Evolutionary conservation across 2,329 filamentous ascomycete species (phyloP).

Genomic region (Aureobasidium namibiae): DNA sequence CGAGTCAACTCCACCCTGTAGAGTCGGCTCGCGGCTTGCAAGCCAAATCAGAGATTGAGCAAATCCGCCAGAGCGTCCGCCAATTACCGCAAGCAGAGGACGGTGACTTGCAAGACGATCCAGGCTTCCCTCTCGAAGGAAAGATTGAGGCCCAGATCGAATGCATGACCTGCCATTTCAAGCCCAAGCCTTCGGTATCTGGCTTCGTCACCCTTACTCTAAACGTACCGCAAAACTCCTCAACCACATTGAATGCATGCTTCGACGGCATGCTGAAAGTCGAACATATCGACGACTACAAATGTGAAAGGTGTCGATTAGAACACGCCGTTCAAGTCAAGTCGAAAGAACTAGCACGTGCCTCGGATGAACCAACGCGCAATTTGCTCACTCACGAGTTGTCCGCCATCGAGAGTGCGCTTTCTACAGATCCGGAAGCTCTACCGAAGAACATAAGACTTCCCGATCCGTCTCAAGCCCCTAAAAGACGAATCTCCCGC

Average conservation of each 20-base stretch:
- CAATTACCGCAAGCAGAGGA: slow-evolving; percentile 17
- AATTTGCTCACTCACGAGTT: slow-evolving; percentile 51
- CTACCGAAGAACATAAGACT: slow-evolving; percentile 63
- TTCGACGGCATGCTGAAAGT: slow-evolving; percentile 93
- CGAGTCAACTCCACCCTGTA: neutral
- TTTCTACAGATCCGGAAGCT: slow-evolving; percentile 74
- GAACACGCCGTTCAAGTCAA: slow-evolving; percentile 61
- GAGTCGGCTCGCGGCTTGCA: slow-evolving; percentile 3
- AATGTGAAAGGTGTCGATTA: slow-evolving; percentile 87
- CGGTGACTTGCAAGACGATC: slow-evolving; percentile 34
- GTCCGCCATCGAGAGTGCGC: slow-evolving; percentile 56
- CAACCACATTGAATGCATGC: slow-evolving; percentile 75
- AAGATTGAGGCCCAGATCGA: slow-evolving; percentile 90
- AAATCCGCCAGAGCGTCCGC: slow-evolving; percentile 3
- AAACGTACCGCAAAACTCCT: slow-evolving; percentile 72
- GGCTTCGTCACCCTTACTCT: slow-evolving; percentile 88
- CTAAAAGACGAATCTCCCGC: slow-evolving; percentile 75
- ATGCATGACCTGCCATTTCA: slow-evolving; percentile 82
- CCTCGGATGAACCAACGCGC: slow-evolving; percentile 26
- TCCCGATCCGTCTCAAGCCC: slow-evolving; percentile 65
- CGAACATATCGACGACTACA: slow-evolving; percentile 94
- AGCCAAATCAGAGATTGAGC: slow-evolving; percentile 5
- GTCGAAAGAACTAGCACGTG: slow-evolving; percentile 39
- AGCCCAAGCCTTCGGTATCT: slow-evolving; percentile 72
- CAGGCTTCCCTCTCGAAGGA: slow-evolving; percentile 87